phyloP scores from a whole-genome alignment of 2,329 filamentous ascomycete genomes.

The Aspergillus nomiae region DNA sequence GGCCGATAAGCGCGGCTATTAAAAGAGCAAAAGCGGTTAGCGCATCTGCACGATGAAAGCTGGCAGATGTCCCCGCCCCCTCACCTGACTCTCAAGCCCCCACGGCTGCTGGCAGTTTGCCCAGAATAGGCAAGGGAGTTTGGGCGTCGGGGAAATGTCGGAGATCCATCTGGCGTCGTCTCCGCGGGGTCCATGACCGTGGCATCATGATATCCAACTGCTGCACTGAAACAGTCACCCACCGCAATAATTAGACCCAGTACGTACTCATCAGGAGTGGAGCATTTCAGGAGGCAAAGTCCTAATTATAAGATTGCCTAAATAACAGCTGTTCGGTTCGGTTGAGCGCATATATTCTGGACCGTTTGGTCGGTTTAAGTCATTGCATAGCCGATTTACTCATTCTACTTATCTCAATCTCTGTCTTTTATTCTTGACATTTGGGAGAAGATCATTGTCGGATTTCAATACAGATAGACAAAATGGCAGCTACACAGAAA shows the following conservation, averaged over 20 bases:
- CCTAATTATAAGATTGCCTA: not conserved
- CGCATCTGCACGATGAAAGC: not conserved
- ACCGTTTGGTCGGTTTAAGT: not conserved
- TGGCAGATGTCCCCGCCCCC: not conserved
- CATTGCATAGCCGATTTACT: not conserved
- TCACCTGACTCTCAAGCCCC: not conserved
- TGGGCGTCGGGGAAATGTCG: not conserved
- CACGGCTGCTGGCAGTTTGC: not conserved
- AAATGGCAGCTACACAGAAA: slow-evolving; percentile 27
- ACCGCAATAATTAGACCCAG: not conserved
- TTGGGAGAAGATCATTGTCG: not conserved
- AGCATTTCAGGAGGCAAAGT: not conserved
- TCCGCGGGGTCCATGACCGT: not conserved
- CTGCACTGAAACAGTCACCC: not conserved
- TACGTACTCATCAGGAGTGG: not conserved
- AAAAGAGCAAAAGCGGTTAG: not conserved
- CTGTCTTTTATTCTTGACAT: not conserved
- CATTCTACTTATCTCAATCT: not conserved
- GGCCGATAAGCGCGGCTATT: not conserved
- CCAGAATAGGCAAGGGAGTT: not conserved
- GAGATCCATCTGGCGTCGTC: not conserved
- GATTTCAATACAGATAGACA: not conserved
- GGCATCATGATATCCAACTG: not conserved
- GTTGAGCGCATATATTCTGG: not conserved
- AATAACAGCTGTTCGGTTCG: not conserved